These are phyloP conservation scores for Paxillus involutus DNA, from an alignment of 768 basidiomycete species.

Conservation along the genomic window DNA sequence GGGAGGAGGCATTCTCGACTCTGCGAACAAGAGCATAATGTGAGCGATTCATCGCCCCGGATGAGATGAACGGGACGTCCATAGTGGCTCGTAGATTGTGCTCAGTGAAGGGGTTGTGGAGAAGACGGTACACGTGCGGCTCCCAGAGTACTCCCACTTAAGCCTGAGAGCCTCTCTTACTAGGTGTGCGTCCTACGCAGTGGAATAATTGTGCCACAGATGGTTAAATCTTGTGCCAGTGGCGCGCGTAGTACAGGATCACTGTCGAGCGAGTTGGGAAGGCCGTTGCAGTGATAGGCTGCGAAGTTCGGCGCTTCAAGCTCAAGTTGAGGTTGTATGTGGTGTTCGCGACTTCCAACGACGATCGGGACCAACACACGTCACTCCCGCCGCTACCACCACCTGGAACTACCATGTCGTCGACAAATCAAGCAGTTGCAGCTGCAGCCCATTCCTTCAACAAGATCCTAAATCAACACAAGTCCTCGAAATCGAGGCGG, in stretches of 20 bases:
- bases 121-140: no score
- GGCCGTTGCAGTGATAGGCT: background rate
- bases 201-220: constrained; percentile 11
- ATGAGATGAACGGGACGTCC: constrained; percentile 79
- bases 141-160: no score
- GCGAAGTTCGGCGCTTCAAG: background rate
- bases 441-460: constrained; percentile 72
- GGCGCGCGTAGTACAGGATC: background rate
- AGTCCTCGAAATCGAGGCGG: constrained; percentile 62
- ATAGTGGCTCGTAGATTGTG: constrained; percentile 36
- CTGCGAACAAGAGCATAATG: constrained; percentile 77
- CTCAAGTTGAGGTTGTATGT: no score
- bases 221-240: constrained; percentile 13
- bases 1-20: constrained; percentile 60
- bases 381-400: background rate
- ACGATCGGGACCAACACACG: constrained; percentile 9
- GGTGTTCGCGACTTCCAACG: background rate
- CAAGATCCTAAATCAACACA: constrained; percentile 75
- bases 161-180: no score
- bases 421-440: constrained; percentile 26
- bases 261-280: background rate
- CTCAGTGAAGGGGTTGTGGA: background rate
- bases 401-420: constrained; percentile 17
- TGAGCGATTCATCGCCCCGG: constrained; percentile 72
- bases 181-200: background rate